Evolutionary conservation across 2,329 filamentous ascomycete species (phyloP).

Genomic region (Colletotrichum godetiae): DNA sequence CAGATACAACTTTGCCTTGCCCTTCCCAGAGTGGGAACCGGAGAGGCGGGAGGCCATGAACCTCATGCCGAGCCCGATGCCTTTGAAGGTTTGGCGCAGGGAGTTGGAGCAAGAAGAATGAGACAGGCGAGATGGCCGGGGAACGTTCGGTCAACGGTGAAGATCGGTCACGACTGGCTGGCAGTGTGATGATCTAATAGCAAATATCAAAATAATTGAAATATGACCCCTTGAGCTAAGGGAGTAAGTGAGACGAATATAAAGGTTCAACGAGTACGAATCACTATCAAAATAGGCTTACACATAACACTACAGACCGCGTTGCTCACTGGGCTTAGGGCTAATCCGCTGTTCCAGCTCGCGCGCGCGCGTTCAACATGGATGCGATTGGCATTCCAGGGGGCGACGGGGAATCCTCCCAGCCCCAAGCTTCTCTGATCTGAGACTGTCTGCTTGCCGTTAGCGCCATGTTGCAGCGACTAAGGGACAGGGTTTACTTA

Average conservation of each 20-base stretch:
- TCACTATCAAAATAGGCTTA: not conserved
- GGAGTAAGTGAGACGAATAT: too few species aligned
- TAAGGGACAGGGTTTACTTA: constrained; percentile 30
- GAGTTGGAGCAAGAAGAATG: not conserved
- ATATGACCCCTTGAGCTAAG: too few species aligned
- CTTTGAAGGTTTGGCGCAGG: constrained; percentile 12
- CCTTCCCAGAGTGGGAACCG: too few species aligned
- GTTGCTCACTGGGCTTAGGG: not conserved
- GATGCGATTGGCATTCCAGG: constrained; percentile 20
- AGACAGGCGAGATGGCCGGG: too few species aligned
- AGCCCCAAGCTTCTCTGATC: constrained; percentile 22
- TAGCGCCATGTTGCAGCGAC: not conserved
- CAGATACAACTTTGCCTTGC: constrained; percentile 49
- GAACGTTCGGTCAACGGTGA: too few species aligned
- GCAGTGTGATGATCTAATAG: too few species aligned
- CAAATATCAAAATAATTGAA: too few species aligned
- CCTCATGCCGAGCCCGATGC: constrained; percentile 13
- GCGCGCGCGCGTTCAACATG: constrained; percentile 6
- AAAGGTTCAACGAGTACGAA: not conserved
- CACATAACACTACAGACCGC: not conserved
- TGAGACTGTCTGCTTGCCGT: constrained; percentile 4
- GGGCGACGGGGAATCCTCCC: constrained; percentile 16
- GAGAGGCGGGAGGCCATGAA: not conserved
- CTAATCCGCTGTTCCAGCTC: not conserved
- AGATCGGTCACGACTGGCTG: too few species aligned